phyloP scores from a whole-genome alignment of 139 green algal species.

The Marvania coccoides region DNA sequence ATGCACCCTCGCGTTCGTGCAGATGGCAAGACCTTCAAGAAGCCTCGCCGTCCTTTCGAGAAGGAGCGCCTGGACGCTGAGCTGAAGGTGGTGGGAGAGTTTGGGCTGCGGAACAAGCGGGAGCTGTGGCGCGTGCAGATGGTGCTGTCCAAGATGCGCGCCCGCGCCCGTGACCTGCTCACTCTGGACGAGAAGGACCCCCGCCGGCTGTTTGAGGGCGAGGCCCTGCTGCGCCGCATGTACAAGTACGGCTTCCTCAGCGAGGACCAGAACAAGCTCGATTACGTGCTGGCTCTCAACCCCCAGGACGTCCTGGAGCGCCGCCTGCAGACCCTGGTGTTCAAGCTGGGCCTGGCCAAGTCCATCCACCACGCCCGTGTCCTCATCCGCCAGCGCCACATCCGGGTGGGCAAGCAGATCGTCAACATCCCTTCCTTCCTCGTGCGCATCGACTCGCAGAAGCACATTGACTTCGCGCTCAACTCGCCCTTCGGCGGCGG shows the following conservation, averaged over 20 bases:
- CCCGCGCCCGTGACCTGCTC: conserved; percentile 89
- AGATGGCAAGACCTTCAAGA: conserved; percentile 99
- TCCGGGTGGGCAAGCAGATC: conserved; percentile 99
- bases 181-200: conserved; percentile 94
- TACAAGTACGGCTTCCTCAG: conserved; percentile 96
- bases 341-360: conserved; percentile 99
- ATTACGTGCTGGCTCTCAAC: conserved; percentile 97
- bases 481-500: conserved; percentile 95
- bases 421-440: conserved; percentile 98
- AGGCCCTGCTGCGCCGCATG: conserved; percentile 91
- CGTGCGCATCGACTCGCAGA: conserved; percentile 97
- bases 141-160: conserved; percentile 73
- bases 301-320: conserved; percentile 78
- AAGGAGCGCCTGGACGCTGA: conserved; percentile 98
- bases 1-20: conserved; percentile 2
- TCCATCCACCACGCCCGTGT: conserved; percentile 98
- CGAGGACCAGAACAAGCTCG: conserved; percentile 93
- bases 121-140: conserved; percentile 99
- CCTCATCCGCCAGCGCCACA: conserved; percentile 97
- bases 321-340: conserved; percentile 95
- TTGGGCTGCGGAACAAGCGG: conserved; percentile 97
- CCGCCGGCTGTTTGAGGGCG: conserved; percentile 92
- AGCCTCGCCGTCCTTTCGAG: conserved; percentile 97
- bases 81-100: conserved; percentile 99
- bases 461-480: conserved; percentile 99